These are phyloP conservation scores for Vaccinium macrocarpon DNA, from an alignment of 148 eudicot genomes.

Conservation along the genomic window DNA sequence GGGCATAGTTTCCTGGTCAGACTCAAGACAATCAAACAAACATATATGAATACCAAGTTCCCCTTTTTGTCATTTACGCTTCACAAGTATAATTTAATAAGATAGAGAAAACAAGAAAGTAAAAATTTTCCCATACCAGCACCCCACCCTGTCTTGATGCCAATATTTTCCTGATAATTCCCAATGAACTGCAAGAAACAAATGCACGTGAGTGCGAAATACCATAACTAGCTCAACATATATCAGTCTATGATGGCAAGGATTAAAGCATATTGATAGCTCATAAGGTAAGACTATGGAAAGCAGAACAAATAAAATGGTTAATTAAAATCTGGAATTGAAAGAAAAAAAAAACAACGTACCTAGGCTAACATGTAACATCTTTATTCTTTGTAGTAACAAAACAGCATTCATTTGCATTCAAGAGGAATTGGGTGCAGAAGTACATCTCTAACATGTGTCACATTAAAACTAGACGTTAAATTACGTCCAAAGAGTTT, in stretches of 20 bases:
- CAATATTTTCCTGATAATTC: conserved; percentile 73
- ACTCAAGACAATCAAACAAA: neutral
- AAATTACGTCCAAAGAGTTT: neutral
- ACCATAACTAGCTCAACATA: neutral
- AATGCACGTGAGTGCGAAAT: conserved; percentile 4
- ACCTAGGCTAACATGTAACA: neutral
- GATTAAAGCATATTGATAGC: neutral
- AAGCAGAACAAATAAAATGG: neutral
- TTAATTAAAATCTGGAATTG: no score
- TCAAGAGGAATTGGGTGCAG: neutral
- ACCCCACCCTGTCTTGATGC: conserved; percentile 86
- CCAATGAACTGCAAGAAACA: conserved; percentile 64
- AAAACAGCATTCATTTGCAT: neutral
- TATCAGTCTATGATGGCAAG: neutral
- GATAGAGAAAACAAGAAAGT: neutral
- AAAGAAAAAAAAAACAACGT: neutral
- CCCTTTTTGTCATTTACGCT: neutral
- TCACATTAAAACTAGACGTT: neutral
- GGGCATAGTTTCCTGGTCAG: no score
- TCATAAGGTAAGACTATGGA: neutral
- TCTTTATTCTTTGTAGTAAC: neutral
- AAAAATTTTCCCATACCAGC: conserved; percentile 48
- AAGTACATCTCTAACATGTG: neutral
- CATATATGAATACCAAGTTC: neutral
- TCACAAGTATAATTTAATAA: neutral